phyloP scores from a whole-genome alignment of 2,329 filamentous ascomycete species.

The Teratosphaeriaceae sp. region DNA sequence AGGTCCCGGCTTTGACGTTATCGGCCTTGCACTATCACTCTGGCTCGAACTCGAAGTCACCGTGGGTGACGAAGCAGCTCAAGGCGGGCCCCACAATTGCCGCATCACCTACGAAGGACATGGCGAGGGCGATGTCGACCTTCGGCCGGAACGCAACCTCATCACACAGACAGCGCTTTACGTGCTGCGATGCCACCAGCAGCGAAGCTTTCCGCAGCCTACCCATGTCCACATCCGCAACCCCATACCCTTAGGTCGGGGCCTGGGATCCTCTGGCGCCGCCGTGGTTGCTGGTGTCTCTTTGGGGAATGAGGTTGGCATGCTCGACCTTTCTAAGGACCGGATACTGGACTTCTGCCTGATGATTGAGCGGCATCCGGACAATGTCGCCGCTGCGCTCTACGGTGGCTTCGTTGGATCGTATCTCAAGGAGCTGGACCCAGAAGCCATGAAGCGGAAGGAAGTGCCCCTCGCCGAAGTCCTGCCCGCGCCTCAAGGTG shows the following conservation, averaged over 20 bases:
- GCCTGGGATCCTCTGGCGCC: constrained; percentile 89
- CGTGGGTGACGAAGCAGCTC: constrained; percentile 55
- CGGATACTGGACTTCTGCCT: constrained; percentile 91
- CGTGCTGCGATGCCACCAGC: constrained; percentile 84
- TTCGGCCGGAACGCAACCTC: constrained; percentile 81
- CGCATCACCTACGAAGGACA: constrained; percentile 84
- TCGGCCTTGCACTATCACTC: constrained; percentile 87
- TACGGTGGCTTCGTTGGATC: constrained; percentile 97
- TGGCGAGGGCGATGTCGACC: constrained; percentile 68
- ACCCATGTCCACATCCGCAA: constrained; percentile 95
- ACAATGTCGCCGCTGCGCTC: constrained; percentile 90
- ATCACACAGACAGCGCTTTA: constrained; percentile 93
- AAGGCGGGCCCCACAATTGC: constrained; percentile 68
- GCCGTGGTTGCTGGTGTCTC: constrained; percentile 95
- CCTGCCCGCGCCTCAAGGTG: constrained; percentile 80
- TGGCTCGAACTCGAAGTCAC: constrained; percentile 86
- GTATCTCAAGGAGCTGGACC: constrained; percentile 85
- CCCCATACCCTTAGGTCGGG: constrained; percentile 86
- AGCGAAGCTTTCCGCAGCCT: constrained; percentile 73
- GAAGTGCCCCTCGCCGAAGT: constrained; percentile 96
- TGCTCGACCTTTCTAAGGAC: constrained; percentile 68
- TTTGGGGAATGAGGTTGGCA: constrained; percentile 81
- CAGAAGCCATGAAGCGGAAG: constrained; percentile 80
- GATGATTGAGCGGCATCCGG: constrained; percentile 91
- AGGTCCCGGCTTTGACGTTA: constrained; percentile 92